A percentile compares a stretch with the other conserved stretches of the same genome.
Conservation (phyloP, 768 basidiomycete genomes). For the Pisolithus microcarpus region DNA sequence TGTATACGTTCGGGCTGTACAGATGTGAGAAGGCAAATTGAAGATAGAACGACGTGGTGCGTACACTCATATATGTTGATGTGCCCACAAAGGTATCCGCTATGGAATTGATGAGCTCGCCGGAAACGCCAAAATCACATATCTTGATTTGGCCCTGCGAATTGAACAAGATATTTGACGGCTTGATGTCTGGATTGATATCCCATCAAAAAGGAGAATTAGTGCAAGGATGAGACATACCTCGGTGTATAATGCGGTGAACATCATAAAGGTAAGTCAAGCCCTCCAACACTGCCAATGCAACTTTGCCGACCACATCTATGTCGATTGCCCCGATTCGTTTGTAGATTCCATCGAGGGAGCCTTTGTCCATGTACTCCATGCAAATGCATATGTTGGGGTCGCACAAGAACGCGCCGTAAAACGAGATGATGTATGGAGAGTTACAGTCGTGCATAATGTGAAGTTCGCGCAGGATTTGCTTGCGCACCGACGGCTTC, state of each 20-base stretch:
- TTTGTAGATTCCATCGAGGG: slow-evolving; percentile 93
- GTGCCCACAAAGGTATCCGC: slow-evolving; percentile 99
- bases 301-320: slow-evolving; percentile 87
- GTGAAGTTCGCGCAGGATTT: slow-evolving; percentile 94
- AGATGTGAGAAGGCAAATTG: slow-evolving; percentile 10
- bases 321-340: slow-evolving; percentile 90
- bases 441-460: slow-evolving; percentile 99
- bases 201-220: slow-evolving; percentile 11
- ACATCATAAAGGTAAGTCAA: slow-evolving; percentile 96
- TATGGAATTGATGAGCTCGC: slow-evolving; percentile 97
- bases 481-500: slow-evolving; percentile 92
- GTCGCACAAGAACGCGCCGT: slow-evolving; percentile 92
- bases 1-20: slow-evolving; percentile 96
- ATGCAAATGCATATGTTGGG: slow-evolving; percentile 99
- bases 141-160: slow-evolving; percentile 96
- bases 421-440: slow-evolving; percentile 92
- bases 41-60: slow-evolving; percentile 24
- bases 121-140: slow-evolving; percentile 98
- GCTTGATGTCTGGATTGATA: slow-evolving; percentile 80
- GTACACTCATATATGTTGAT: slow-evolving; percentile 98
- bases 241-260: slow-evolving; percentile 97
- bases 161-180: slow-evolving; percentile 94
- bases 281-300: slow-evolving; percentile 91
- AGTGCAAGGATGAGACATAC: slow-evolving; percentile 39
- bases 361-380: slow-evolving; percentile 94